Evolutionary conservation across 495 filamentous ascomycete genomes (phyloP), one percentile per base, ranked within the genome.

Genomic region (Xylaria intraflava): DNA sequence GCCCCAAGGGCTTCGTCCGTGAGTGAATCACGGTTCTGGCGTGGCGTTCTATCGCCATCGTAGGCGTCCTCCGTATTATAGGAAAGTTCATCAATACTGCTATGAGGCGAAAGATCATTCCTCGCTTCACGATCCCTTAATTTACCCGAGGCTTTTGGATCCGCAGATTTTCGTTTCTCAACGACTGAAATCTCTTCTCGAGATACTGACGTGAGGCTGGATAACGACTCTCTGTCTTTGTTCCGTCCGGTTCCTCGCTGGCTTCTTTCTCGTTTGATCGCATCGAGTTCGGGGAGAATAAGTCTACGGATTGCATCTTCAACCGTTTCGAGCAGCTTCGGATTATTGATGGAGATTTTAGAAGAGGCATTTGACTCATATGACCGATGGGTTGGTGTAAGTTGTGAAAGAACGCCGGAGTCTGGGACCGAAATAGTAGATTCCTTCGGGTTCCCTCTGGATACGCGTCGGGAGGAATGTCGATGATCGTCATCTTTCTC

Each of bases 241-340:
- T 79, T 79, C 10, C 79, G 76, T 46, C 80, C 73, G 27, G 78
- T 73, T 53, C 75, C 73, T 33, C 71, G 70, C 55, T 85, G 74
- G 53, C 80, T 89, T 64, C 94, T 88, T 61, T 95, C 89, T 62
- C 88, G 82, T 69, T 95, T 96, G 41, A 97, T 75, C 27, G 88
- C 88, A 48, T 89, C 89, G 42, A 98, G 76, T 65, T 98, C 92
- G 0, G 93, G 94, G 1, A 97, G 71, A 45, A 97, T 95, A 44
- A 97, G 73, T 40, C 91, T 81, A 45, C 88, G 85, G 58, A 98
- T 97, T 19, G 93, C 90, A 72, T 96, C 92, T 69, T 97, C 92
- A 7, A 98, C 92, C 0, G 90, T 91, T 65, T 94, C 89, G 5
- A 97, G 79, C n/a, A 98, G 71, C 57, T 88, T 94, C 0, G 92